phyloP scores from a whole-genome alignment of 2,329 filamentous ascomycete genomes.

The Diaporthe helianthi region DNA sequence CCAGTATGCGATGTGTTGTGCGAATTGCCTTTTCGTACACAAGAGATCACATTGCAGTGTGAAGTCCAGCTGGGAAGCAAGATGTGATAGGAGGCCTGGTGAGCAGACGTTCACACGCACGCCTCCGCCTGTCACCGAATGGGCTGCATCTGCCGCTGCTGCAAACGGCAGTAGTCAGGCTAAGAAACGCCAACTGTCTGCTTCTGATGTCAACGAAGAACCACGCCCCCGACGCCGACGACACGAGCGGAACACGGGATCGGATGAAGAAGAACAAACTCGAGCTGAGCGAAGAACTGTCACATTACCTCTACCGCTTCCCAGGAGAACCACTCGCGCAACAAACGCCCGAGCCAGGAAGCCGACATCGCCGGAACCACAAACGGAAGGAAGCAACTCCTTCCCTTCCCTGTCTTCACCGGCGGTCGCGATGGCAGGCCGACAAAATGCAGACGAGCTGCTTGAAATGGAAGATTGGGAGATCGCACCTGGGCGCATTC shows the following conservation, averaged over 20 bases:
- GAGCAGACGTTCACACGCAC: not conserved
- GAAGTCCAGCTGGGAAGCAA: constrained; percentile 23
- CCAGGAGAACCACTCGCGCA: not conserved
- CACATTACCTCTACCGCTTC: not conserved
- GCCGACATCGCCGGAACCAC: not conserved
- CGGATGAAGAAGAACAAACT: not conserved
- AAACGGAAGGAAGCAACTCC: not conserved
- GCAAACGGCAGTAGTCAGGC: not conserved
- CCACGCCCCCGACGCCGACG: not conserved
- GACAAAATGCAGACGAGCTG: constrained; percentile 31
- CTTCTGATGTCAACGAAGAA: not conserved
- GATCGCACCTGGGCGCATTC: constrained; percentile 44
- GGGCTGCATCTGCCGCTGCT: constrained; percentile 4
- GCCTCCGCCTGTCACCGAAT: constrained; percentile 6
- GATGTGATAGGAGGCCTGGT: not conserved
- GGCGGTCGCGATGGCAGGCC: constrained; percentile 36
- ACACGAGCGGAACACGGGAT: not conserved
- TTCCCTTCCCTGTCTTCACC: constrained; percentile 8
- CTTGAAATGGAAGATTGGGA: constrained; percentile 49
- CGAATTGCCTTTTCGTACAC: constrained; percentile 31
- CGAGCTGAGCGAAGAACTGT: constrained; percentile 3
- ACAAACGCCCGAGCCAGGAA: not conserved
- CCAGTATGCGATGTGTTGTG: constrained; percentile 9
- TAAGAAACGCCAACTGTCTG: constrained; percentile 9
- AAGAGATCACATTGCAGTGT: constrained; percentile 22